Evolutionary conservation across 495 filamentous ascomycete species (phyloP).

Genomic region (Margaritispora aquatica): DNA sequence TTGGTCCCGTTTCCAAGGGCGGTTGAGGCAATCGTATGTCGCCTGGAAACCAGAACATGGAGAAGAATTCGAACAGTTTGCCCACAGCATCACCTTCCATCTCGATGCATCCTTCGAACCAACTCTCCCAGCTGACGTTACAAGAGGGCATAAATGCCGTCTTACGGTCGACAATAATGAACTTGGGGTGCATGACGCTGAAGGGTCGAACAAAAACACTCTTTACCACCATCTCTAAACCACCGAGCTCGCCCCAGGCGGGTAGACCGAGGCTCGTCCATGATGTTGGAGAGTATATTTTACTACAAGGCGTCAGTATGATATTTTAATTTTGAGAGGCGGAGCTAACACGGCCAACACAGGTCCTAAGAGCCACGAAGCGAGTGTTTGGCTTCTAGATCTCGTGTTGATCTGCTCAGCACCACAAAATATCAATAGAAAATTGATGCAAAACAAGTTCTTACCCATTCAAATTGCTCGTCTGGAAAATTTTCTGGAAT

Average conservation of each 20-base stretch:
- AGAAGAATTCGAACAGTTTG: constrained; percentile 54
- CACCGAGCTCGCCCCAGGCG: constrained; percentile 37
- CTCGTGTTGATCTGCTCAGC: no score
- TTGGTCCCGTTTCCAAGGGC: neutral
- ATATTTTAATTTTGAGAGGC: no score
- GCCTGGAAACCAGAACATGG: constrained; percentile 45
- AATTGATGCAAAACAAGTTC: no score
- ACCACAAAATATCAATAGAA: no score
- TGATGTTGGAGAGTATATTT: constrained; percentile 45
- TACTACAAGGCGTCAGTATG: no score
- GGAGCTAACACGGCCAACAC: no score
- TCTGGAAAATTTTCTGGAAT: constrained; percentile 64
- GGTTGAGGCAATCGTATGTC: constrained; percentile 9
- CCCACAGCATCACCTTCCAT: constrained; percentile 48
- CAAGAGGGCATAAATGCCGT: constrained; percentile 58
- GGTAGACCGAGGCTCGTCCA: constrained; percentile 60
- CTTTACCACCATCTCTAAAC: constrained; percentile 59
- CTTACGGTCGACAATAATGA: constrained; percentile 59
- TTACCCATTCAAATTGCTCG: constrained; percentile 45
- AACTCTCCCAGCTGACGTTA: constrained; percentile 71
- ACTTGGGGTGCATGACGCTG: constrained; percentile 74
- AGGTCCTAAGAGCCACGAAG: no score
- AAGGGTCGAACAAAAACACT: constrained; percentile 67
- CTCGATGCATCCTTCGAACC: constrained; percentile 65
- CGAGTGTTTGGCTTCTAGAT: no score